Conservation (phyloP, 192 early-diverging fungal genomes). For the Oehlia diaphana region DNA sequence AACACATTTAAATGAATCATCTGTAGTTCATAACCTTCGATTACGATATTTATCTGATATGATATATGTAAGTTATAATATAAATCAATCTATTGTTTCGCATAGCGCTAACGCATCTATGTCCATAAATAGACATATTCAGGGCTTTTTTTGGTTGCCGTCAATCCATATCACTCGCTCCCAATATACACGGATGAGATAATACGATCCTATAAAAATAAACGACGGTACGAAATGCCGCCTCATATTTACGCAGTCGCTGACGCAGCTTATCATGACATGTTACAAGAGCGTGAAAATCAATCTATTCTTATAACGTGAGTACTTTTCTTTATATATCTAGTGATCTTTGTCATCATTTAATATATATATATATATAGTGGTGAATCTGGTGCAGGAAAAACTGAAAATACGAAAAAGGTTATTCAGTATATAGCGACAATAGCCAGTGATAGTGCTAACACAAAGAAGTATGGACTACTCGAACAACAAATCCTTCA, state of each 20-base stretch:
- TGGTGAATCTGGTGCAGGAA: conserved; percentile 98
- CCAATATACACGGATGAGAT: conserved; percentile 86
- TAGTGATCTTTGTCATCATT: background rate
- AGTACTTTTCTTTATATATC: conserved; percentile 21
- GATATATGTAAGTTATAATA: conserved; percentile 77
- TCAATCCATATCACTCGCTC: conserved; percentile 94
- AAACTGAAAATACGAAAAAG: conserved; percentile 99
- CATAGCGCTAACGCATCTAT: background rate
- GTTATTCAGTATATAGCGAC: conserved; percentile 97
- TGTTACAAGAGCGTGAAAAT: conserved; percentile 91
- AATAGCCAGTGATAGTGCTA: conserved; percentile 66
- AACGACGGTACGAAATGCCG: conserved; percentile 70
- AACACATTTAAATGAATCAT: conserved; percentile 95
- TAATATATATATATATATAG: conserved; percentile 39
- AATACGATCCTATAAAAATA: conserved; percentile 68
- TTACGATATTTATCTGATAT: conserved; percentile 87
- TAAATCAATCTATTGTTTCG: background rate
- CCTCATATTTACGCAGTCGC: conserved; percentile 94
- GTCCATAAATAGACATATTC: conserved; percentile 80
- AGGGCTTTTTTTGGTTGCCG: conserved; percentile 97
- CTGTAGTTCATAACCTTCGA: conserved; percentile 96
- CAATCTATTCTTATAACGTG: conserved; percentile 98
- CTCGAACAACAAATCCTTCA: conserved; percentile 93
- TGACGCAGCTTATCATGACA: conserved; percentile 93
- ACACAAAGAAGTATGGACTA: conserved; percentile 45